A percentile compares a stretch with the other conserved stretches of the same genome.
These are phyloP conservation scores for Pleurotus tuber-regium DNA, from an alignment of 768 basidiomycete species.

Conservation along the genomic window DNA sequence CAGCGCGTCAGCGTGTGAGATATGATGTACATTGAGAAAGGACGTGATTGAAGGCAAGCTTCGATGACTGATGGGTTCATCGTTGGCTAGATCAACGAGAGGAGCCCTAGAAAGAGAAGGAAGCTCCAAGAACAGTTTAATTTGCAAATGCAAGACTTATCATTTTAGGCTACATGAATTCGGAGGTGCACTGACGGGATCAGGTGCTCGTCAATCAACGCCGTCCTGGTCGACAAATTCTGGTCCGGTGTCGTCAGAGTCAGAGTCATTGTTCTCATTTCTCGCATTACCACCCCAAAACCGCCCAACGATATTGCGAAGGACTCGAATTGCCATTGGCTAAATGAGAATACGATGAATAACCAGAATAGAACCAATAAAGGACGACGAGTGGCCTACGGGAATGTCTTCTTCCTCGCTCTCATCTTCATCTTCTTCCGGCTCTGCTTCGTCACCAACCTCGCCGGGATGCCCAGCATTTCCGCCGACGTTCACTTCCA, in stretches of 20 bases:
- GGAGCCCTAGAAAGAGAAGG: not conserved
- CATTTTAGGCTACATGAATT: not conserved
- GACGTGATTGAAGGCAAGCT: too few relatives aligned
- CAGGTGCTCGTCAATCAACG: slow-evolving; percentile 16
- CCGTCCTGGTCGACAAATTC: slow-evolving; percentile 17
- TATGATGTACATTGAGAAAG: too few relatives aligned
- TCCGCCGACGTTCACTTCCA: slow-evolving; percentile 11
- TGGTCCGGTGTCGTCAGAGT: not conserved
- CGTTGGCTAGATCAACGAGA: not conserved
- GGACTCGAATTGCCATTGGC: slow-evolving; percentile 57
- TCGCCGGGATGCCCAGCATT: slow-evolving; percentile 23
- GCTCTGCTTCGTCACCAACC: slow-evolving; percentile 26
- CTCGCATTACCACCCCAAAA: slow-evolving; percentile 48
- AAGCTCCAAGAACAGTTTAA: not conserved
- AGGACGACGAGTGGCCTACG: slow-evolving; percentile 31
- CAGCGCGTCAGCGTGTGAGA: too few relatives aligned
- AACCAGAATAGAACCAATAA: slow-evolving; percentile 10
- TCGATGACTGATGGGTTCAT: too few relatives aligned
- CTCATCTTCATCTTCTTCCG: slow-evolving; percentile 38
- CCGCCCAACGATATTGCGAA: slow-evolving; percentile 56
- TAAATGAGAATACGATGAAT: slow-evolving; percentile 19
- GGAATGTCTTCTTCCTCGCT: slow-evolving; percentile 48
- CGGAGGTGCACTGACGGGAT: not conserved
- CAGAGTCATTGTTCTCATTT: slow-evolving; percentile 39
- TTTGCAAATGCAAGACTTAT: not conserved